Conservation (phyloP, 1,284 basidiomycete species). For the Rhodotorula sp. region DNA sequence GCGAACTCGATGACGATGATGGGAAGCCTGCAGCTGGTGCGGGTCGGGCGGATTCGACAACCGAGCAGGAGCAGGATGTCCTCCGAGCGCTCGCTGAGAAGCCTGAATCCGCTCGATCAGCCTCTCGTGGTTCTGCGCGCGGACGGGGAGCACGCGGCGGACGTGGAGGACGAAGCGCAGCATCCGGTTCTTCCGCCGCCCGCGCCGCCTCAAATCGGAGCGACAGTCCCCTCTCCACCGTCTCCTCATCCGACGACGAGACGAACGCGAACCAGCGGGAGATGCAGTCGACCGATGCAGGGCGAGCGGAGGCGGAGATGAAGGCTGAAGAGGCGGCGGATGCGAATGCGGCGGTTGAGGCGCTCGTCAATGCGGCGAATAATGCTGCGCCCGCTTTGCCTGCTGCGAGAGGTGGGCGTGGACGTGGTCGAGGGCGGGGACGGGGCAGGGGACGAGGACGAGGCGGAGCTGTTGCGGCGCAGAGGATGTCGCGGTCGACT, state of each 20-base stretch:
- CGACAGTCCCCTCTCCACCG: slow-evolving; percentile 11
- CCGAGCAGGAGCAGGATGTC: too few relatives aligned
- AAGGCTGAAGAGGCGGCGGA: not conserved
- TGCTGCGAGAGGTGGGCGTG: not conserved
- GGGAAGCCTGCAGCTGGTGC: not conserved
- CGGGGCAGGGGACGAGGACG: not conserved
- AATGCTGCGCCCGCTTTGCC: not conserved
- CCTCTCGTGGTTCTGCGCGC: not conserved
- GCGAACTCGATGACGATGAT: slow-evolving; percentile 15
- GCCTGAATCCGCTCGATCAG: too few relatives aligned
- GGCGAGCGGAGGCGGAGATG: not conserved
- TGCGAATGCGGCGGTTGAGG: not conserved
- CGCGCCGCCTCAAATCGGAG: slow-evolving; percentile 1
- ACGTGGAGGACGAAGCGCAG: too few relatives aligned
- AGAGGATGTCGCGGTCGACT: not conserved
- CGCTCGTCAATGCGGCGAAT: not conserved
- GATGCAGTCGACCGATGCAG: not conserved
- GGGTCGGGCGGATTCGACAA: too few relatives aligned
- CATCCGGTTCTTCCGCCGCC: not conserved
- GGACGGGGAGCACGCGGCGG: not conserved
- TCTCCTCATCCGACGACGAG: slow-evolving; percentile 7
- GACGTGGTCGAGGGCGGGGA: not conserved
- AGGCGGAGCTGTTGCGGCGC: not conserved
- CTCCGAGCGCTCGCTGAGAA: too few relatives aligned
- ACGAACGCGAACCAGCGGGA: not conserved